Evolutionary conservation across 2,329 filamentous ascomycete genomes (phyloP), one percentile per base, ranked within the genome.

Genomic region (Pseudopithomyces maydicus): DNA sequence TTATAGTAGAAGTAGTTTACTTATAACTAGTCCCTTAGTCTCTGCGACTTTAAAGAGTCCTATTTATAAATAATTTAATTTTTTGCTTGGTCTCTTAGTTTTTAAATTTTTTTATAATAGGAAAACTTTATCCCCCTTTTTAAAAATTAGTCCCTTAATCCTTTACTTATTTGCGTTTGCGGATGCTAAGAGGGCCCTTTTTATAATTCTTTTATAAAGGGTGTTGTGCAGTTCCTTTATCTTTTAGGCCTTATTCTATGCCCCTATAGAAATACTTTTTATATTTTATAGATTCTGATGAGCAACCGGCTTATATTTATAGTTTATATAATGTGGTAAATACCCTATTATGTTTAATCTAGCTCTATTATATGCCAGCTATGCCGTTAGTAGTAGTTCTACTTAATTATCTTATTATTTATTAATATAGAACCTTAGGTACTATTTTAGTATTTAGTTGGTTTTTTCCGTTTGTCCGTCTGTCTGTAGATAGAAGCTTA

Each of bases 71-170:
- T 39, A 33, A 39, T 49, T 8, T 29, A 51, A 22, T 29, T 51
- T 51, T 15, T 51, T 51, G 14, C 23, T 41, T 15, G 10, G 20
- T 19, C 23, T 17, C 32, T 50, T 42, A 2, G 15, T 50, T 50
- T 42, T 50, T 7, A 41, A 14, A 23, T 51, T 51, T 42, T 29
- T 29, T 11, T 26, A 32, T 32, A 41, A 41, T 29, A 51, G 36
- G 4, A 41, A 51, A 41, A 51, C 47, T 51, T 51, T 51, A 19
- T 51, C 23, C 14, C 22, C 20, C 20, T 32, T 51, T 15, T 51
- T 51, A 55, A 55, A 20, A 29, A 22, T 51, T 50, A 41, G 53
- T 50, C 36, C 22, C 29, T 44, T 50, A 50, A 51, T 33, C 8
- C 44, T 19, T 33, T 33, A 44, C 20, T 46, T 46, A 19, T 46